Base-by-base conservation (phyloP, 2,329 filamentous ascomycete species). In the Fusarium buxicola region DNA sequence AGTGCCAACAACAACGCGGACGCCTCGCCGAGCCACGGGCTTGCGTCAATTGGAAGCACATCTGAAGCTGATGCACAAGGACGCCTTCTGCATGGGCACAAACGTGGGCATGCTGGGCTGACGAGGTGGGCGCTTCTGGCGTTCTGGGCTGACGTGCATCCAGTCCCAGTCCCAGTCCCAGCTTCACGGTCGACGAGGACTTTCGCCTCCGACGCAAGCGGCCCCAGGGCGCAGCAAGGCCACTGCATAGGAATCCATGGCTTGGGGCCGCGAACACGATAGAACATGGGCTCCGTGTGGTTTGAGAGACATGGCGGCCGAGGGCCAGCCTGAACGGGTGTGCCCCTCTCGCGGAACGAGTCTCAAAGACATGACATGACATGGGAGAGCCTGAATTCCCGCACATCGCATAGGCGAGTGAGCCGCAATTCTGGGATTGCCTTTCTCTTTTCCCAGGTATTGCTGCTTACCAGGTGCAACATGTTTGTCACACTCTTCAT, bases 261-360 rank as follows among this genome's bases (percentile, higher is more conserved):
- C 55, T 49, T 65, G 38, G 21, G 36, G 57, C 48, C 54, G 44
- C 43, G 58, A 56, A 55, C 48, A 32, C 38, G 27, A 41, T 66
- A 53, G 47, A 65, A 58, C 47, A 48, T 60, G 41, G 60, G 12
- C 35, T 55, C 25, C 56, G 43, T 43, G 28, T 57, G 40, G 27
- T 34, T n/a, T 32, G 16, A 58, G 60, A 61, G 61, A 65, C 58
- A 66, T 54, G 58, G 50, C 60, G 39, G n/a, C 31, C 38, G 39
- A 18, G 45, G 44, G 32, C 11, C 25, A 25, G 24, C 41, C 31
- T 34, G 25, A 18, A 58, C 50, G 28, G 52, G 28, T n/a, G 54
- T 35, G 41, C 35, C 27, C 56, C 40, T 47, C 54, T 38, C 36
- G 13, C 50, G 44, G 51, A 41, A 56, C 36, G 16, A 43, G 47